Evolutionary conservation across 306 rosid genomes (phyloP).

Genomic region (Vigna trinervia): DNA sequence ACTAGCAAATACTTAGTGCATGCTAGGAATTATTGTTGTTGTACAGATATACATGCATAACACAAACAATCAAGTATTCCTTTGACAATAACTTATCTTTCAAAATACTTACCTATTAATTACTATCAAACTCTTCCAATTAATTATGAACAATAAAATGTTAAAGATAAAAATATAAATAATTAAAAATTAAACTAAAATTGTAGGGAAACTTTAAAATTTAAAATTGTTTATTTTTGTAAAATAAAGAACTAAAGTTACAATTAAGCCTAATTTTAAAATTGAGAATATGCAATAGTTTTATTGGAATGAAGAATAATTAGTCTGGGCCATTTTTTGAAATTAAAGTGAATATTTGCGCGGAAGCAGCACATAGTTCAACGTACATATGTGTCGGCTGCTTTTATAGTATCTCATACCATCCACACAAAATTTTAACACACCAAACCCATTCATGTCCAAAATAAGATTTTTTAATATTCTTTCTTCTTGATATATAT

Average conservation of each 20-base stretch:
- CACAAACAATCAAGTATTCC: conserved; percentile 22
- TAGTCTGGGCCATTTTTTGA: background rate
- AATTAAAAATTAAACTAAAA: too few species aligned
- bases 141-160: background rate
- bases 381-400: conserved; percentile 40
- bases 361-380: background rate
- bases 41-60: background rate
- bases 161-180: too few species aligned
- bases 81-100: background rate
- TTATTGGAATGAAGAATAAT: background rate
- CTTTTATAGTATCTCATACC: conserved; percentile 7
- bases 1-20: conserved; percentile 2
- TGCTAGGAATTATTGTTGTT: background rate
- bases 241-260: too few species aligned
- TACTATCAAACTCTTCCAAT: background rate
- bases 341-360: background rate
- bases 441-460: background rate
- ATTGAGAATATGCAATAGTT: too few species aligned
- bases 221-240: too few species aligned
- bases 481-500: too few species aligned
- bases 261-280: too few species aligned
- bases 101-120: conserved; percentile 16
- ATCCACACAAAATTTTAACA: background rate
- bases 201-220: too few species aligned
- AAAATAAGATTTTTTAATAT: too few species aligned